These are phyloP conservation scores for Raphanus hybrid DNA, from an alignment of 441 rosid species.

Conservation along the genomic window DNA sequence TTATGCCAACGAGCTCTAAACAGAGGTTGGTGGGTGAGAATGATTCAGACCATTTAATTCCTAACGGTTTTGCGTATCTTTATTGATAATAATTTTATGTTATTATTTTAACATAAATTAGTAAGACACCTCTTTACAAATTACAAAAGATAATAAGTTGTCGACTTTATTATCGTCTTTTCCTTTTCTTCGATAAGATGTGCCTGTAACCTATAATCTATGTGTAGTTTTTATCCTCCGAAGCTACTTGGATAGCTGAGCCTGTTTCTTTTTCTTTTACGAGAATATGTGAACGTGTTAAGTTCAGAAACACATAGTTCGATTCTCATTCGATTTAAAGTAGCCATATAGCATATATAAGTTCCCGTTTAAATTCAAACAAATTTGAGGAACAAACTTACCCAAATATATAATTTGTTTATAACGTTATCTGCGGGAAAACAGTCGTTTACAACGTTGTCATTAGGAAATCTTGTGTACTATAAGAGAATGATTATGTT, in stretches of 20 bases:
- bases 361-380: not conserved
- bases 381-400: not conserved
- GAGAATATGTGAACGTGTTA: constrained; percentile 4
- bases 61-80: constrained; percentile 33
- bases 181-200: constrained; percentile 31
- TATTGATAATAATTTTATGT: constrained; percentile 12
- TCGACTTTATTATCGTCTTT: constrained; percentile 32
- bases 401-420: not conserved
- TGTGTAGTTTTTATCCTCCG: constrained; percentile 19
- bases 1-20: constrained; percentile 35
- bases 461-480: not conserved
- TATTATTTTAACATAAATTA: not conserved
- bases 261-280: not conserved
- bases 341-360: not conserved
- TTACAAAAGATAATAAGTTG: constrained; percentile 15
- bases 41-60: constrained; percentile 34
- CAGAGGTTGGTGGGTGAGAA: constrained; percentile 33
- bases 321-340: not conserved
- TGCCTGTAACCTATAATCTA: constrained; percentile 9
- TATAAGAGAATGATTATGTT: not conserved
- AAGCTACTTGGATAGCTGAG: constrained; percentile 1
- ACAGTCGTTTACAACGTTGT: not conserved
- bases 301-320: constrained; percentile 1
- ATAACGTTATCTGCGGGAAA: not conserved
- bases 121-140: constrained; percentile 6